phyloP scores from a whole-genome alignment of 2,329 filamentous ascomycete species.

The Fonsecaea multimorphosa region DNA sequence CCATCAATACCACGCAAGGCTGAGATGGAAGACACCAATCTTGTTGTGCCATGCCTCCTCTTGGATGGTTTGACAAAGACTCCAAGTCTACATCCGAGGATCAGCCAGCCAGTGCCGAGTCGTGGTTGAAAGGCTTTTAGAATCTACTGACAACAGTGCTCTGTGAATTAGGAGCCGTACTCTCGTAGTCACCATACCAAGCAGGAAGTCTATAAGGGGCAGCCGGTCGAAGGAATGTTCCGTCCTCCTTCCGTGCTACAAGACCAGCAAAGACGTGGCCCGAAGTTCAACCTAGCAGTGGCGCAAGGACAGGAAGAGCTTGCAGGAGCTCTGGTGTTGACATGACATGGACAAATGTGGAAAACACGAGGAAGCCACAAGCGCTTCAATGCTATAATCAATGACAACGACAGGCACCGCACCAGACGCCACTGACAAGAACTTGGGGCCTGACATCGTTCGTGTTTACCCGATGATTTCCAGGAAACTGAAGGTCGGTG shows the following conservation, averaged over 20 bases:
- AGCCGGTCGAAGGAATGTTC: neutral
- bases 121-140: neutral
- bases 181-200: neutral
- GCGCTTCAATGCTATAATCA: neutral
- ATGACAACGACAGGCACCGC: neutral
- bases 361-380: neutral
- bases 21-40: slow-evolving; percentile 8
- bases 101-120: slow-evolving; percentile 10
- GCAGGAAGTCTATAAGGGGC: neutral
- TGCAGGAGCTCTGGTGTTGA: neutral
- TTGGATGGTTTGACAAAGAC: neutral
- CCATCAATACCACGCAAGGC: slow-evolving; percentile 8
- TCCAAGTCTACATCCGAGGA: slow-evolving; percentile 1
- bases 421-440: neutral
- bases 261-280: neutral
- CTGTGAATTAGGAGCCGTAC: neutral
- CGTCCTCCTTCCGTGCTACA: neutral
- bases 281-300: neutral
- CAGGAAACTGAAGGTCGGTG: neutral
- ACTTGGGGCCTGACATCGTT: neutral
- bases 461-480: neutral
- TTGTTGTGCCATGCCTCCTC: neutral
- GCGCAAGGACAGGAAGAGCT: neutral
- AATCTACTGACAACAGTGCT: neutral
- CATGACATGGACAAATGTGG: neutral